These are phyloP conservation scores for Pseudotulostoma volvatum DNA, from an alignment of 495 filamentous ascomycete genomes.

Conservation along the genomic window DNA sequence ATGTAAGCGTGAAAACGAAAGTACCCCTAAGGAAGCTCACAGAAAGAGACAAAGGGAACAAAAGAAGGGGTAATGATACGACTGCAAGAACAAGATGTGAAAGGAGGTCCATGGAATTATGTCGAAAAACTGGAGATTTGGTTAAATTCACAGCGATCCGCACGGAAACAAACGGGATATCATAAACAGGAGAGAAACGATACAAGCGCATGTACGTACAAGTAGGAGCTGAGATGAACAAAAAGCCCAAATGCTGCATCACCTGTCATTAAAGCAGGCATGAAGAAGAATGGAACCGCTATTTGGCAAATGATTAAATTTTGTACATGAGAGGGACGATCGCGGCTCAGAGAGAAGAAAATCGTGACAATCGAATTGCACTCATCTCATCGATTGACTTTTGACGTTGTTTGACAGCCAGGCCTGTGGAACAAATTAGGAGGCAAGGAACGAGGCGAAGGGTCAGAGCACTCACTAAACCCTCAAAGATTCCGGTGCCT, in stretches of 20 bases:
- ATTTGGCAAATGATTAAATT: constrained; percentile 17
- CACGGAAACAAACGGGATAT: constrained; percentile 26
- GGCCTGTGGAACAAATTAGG: constrained; percentile 28
- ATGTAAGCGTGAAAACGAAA: too few species aligned
- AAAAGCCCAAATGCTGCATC: constrained; percentile 29
- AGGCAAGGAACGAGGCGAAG: background rate
- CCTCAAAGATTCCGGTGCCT: constrained; percentile 87
- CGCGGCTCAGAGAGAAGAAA: too few species aligned
- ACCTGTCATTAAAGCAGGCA: constrained; percentile 32
- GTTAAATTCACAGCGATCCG: too few species aligned
- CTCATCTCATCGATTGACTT: constrained; percentile 25
- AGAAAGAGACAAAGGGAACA: constrained; percentile 4
- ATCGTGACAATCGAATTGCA: too few species aligned
- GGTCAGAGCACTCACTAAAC: constrained; percentile 43
- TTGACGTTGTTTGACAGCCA: constrained; percentile 95
- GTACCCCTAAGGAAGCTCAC: too few species aligned
- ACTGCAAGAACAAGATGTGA: constrained; percentile 1
- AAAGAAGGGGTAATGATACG: constrained; percentile 11
- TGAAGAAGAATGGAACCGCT: constrained; percentile 17
- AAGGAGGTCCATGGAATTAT: background rate
- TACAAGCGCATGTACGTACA: constrained; percentile 8
- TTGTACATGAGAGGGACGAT: constrained; percentile 24
- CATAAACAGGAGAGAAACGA: constrained; percentile 13
- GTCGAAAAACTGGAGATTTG: too few species aligned
- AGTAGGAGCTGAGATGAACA: constrained; percentile 2